Evolutionary conservation across 495 filamentous ascomycete species (phyloP).

Genomic region (Viridothelium virens): DNA sequence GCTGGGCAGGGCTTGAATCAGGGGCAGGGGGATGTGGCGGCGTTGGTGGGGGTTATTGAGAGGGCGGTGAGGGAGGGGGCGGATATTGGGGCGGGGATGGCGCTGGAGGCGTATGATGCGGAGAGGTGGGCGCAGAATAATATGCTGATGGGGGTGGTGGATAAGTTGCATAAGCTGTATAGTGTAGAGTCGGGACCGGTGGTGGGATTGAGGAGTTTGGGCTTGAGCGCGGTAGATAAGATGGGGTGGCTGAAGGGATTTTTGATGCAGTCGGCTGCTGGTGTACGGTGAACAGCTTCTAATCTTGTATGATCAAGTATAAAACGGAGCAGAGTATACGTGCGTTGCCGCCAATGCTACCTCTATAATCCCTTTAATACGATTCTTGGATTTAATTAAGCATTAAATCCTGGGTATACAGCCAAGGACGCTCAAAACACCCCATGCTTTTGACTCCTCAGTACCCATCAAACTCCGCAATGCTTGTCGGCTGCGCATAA

Average conservation of each 20-base stretch:
- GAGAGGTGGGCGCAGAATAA: constrained; percentile 79
- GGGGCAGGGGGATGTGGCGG: constrained; percentile 77
- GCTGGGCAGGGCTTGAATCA: constrained; percentile 94
- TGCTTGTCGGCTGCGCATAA: too few species aligned
- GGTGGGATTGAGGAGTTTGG: constrained; percentile 66
- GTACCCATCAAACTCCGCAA: too few species aligned
- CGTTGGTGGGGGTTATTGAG: constrained; percentile 62
- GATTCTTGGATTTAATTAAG: not conserved
- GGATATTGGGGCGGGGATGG: constrained; percentile 61
- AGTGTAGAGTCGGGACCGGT: constrained; percentile 65
- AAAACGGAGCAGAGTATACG: not conserved
- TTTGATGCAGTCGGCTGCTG: constrained; percentile 85
- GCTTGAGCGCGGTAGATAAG: constrained; percentile 68
- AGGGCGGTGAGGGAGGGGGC: constrained; percentile 72
- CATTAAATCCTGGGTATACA: too few species aligned
- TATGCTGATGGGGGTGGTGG: constrained; percentile 76
- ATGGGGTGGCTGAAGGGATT: constrained; percentile 71
- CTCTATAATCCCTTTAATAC: not conserved
- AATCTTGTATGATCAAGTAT: not conserved
- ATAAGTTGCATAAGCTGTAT: constrained; percentile 92
- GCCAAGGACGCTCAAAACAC: too few species aligned
- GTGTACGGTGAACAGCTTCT: constrained; percentile 24
- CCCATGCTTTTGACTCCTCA: too few species aligned
- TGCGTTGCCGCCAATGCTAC: not conserved
- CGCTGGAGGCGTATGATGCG: constrained; percentile 67